Conservation (phyloP, 2,329 filamentous ascomycete species). For the Aspergillus aculeatinus region DNA sequence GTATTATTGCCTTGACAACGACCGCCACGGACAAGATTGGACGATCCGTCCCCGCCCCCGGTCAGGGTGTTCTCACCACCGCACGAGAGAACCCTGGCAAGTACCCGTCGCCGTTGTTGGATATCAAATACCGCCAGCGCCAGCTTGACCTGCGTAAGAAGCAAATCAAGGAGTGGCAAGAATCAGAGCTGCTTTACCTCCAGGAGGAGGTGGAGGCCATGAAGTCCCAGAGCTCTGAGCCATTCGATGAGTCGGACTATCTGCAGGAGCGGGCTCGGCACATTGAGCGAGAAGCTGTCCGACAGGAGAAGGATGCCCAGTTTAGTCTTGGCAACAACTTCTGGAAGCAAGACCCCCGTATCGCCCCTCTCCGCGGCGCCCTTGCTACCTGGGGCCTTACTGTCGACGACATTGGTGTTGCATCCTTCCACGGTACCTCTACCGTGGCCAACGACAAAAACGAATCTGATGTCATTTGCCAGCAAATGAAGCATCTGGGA, state of each 20-base stretch:
- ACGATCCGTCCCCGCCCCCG: slow-evolving; percentile 91
- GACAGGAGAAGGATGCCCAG: slow-evolving; percentile 91
- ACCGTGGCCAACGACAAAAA: slow-evolving; percentile 99
- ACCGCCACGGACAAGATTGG: slow-evolving; percentile 99
- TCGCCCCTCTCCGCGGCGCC: slow-evolving; percentile 92
- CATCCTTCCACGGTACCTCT: slow-evolving; percentile 98
- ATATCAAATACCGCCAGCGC: slow-evolving; percentile 95
- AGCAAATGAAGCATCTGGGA: slow-evolving; percentile 92
- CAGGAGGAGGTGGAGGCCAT: slow-evolving; percentile 91
- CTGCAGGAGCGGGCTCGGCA: slow-evolving; percentile 79
- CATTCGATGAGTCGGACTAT: slow-evolving; percentile 81
- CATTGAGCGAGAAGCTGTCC: slow-evolving; percentile 80
- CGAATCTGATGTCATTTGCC: slow-evolving; percentile 94
- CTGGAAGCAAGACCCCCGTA: slow-evolving; percentile 93
- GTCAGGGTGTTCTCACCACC: slow-evolving; percentile 93
- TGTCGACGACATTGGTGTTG: slow-evolving; percentile 90
- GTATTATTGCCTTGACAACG: slow-evolving; percentile 86
- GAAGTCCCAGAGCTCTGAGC: slow-evolving; percentile 69
- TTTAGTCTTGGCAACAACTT: slow-evolving; percentile 96
- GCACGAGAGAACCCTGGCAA: slow-evolving; percentile 87
- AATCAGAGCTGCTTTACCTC: slow-evolving; percentile 88
- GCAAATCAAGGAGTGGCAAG: slow-evolving; percentile 95
- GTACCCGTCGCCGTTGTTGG: slow-evolving; percentile 91
- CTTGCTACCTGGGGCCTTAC: slow-evolving; percentile 98
- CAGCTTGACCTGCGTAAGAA: slow-evolving; percentile 92